Base-by-base conservation (phyloP, 2,329 filamentous ascomycete species). In the Westerdykella ornata region DNA sequence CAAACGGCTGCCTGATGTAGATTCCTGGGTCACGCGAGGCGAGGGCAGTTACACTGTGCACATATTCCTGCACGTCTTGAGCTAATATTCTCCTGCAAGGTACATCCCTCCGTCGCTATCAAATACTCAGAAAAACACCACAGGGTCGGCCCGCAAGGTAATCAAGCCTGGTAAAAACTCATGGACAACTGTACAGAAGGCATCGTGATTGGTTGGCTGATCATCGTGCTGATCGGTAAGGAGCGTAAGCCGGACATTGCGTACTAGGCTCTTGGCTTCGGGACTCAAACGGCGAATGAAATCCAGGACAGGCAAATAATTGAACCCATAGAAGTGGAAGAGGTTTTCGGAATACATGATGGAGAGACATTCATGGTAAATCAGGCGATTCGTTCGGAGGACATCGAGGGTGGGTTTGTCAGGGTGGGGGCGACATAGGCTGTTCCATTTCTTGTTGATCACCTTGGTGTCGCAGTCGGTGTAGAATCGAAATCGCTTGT, bases 401-500 rank as follows among this genome's bases (percentile, higher is more conserved):
- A 67, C 51, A 30, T 64, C 60, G 35, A 67, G 61, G 14, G 49
- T 54, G 20, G 60, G 48, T 39, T 55, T 60, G 38, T 65, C 62
- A 18, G 59, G 57, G 42, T 63, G 59, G 11, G 61, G 59, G 17
- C 55, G 55, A 43, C 56, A 59, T 39, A 62, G 57, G 37, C 55
- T 54, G 41, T 63, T 65, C 58, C 58, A 65, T 39, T 59, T 63
- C 40, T 60, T 60, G 48, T 63, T 66, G 38, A 72, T 51, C 8
- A 54, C 55, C 14, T 52, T 60, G 6, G 64, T 50, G 17, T 68
- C 64, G 46, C 68, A 68, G 49, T 70, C 63, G 22, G 69, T 72
- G 51, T 69, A 68, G 44, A 74, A 60, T 11, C 70, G 62, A 44
- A 73, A 69, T 15, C 70, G 66, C 30, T 65, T 68, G 43, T 62